Percentiles rank a stretch among this genome's conserved stretches.
phyloP scores from a whole-genome alignment of 2,329 filamentous ascomycete species.

The Colletotrichum sp. region DNA sequence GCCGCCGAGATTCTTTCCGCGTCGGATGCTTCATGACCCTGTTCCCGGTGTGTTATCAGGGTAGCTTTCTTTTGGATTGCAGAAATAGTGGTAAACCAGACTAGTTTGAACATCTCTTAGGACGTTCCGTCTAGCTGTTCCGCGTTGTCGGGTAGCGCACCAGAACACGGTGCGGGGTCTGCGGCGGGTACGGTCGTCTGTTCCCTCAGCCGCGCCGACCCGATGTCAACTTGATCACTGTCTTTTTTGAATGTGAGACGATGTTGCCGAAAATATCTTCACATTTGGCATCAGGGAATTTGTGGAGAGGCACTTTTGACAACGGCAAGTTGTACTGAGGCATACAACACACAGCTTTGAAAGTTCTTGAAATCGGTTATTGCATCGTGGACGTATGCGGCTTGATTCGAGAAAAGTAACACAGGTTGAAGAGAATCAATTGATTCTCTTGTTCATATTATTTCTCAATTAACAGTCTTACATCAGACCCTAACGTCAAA shows the following conservation, averaged over 20 bases:
- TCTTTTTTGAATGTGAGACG: not conserved
- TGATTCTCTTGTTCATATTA: no score
- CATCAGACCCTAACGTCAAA: no score
- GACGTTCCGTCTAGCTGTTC: not conserved
- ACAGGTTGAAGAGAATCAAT: no score
- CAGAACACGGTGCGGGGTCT: not conserved
- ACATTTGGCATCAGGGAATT: no score
- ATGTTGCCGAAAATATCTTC: no score
- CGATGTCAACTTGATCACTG: not conserved
- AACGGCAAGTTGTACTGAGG: accelerated
- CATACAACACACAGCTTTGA: no score
- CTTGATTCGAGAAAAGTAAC: no score
- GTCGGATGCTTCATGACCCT: not conserved
- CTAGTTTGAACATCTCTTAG: not conserved
- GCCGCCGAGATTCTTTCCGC: not conserved
- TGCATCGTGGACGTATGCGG: no score
- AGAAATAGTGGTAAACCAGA: not conserved
- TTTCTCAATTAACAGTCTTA: no score
- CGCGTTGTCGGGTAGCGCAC: not conserved
- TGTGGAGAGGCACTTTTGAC: no score
- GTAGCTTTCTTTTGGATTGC: not conserved
- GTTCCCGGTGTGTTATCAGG: not conserved
- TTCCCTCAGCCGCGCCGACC: not conserved
- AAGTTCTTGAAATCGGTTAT: no score
- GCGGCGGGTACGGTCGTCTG: not conserved